Conservation (phyloP, 2,329 filamentous ascomycete genomes). For the Stachybotrys echinatus region DNA sequence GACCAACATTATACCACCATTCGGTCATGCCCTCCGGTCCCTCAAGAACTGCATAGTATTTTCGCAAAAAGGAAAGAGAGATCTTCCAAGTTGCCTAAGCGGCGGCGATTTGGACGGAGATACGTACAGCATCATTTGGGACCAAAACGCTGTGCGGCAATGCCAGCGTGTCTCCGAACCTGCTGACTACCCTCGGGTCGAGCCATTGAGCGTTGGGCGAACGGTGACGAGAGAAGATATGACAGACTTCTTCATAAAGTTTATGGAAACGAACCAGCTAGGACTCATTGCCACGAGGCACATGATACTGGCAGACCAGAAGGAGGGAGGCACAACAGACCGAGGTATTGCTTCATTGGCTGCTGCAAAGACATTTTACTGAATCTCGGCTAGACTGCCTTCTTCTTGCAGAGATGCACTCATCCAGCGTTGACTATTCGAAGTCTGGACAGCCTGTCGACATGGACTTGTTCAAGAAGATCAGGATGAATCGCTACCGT, state of each 20-base stretch:
- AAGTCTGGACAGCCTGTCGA: constrained; percentile 64
- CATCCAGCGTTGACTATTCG: constrained; percentile 69
- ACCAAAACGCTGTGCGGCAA: constrained; percentile 42
- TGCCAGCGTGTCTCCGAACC: constrained; percentile 36
- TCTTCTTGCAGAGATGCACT: constrained; percentile 57
- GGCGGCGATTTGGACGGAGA: constrained; percentile 85
- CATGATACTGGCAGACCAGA: constrained; percentile 58
- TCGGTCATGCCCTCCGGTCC: constrained; percentile 51
- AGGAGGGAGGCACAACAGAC: constrained; percentile 43
- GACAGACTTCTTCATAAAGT: constrained; percentile 73
- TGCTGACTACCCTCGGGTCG: constrained; percentile 63
- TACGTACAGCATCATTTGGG: constrained; percentile 75
- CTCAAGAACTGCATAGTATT: constrained; percentile 76
- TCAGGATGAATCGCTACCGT: constrained; percentile 29
- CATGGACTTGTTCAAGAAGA: constrained; percentile 33
- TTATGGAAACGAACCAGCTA: constrained; percentile 63
- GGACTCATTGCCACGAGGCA: constrained; percentile 62
- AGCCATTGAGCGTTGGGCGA: constrained; percentile 54
- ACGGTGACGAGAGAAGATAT: constrained; percentile 61
- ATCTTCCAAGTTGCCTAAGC: constrained; percentile 72
- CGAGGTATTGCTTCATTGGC: constrained; percentile 33
- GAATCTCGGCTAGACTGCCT: neutral
- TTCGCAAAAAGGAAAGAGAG: constrained; percentile 63
- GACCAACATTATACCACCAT: constrained; percentile 54
- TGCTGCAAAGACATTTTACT: neutral